Conservation (phyloP, 495 filamentous ascomycete species). For the Neurospora sp. region DNA sequence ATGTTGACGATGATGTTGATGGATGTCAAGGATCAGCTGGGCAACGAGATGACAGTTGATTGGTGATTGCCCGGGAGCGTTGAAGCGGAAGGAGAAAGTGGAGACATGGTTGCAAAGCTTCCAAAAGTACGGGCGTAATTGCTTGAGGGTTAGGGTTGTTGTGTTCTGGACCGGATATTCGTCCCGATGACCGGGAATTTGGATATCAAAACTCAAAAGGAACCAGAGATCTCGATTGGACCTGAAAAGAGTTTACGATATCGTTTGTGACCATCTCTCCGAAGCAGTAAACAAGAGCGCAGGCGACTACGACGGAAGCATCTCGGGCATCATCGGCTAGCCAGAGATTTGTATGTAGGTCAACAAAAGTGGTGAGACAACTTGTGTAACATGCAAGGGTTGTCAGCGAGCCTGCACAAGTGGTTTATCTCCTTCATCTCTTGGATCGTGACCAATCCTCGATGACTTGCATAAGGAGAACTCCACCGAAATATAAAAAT, state of each 20-base stretch:
- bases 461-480: not conserved
- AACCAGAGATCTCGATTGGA: not conserved
- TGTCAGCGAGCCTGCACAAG: not conserved
- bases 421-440: not conserved
- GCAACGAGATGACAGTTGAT: not conserved
- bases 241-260: not conserved
- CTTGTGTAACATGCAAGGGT: not conserved
- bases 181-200: not conserved
- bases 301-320: not conserved
- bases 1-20: not conserved
- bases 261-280: not conserved
- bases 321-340: not conserved
- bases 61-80: not conserved
- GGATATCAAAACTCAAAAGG: not conserved
- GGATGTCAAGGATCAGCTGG: not conserved
- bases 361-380: not conserved
- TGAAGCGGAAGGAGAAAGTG: not conserved
- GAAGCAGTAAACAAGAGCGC: not conserved
- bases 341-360: not conserved
- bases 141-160: not conserved
- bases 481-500: not conserved
- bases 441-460: not conserved
- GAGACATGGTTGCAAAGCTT: not conserved
- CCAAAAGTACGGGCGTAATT: not conserved
- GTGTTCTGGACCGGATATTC: not conserved